A percentile compares a stretch with the other conserved stretches of the same genome.
Evolutionary conservation across 495 filamentous ascomycete species (phyloP).

Genomic region (Penicillium salamii): DNA sequence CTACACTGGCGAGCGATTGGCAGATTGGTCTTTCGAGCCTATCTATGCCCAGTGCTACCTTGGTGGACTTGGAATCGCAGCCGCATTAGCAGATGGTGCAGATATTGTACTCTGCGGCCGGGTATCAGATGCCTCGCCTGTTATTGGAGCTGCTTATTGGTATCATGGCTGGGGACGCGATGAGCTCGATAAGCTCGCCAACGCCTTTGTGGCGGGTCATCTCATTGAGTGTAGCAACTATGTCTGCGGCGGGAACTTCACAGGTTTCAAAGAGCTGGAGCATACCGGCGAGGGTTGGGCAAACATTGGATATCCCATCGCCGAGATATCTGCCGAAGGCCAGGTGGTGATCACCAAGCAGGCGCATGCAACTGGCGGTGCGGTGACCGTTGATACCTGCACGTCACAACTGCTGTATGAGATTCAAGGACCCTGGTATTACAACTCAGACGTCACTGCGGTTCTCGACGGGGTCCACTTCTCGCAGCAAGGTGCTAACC

Average conservation of each 20-base stretch:
- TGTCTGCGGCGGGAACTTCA: conserved; percentile 56
- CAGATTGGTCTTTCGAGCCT: conserved; percentile 51
- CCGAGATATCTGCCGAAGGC: conserved; percentile 52
- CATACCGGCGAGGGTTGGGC: conserved; percentile 32
- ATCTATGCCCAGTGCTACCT: conserved; percentile 55
- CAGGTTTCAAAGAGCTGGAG: conserved; percentile 51
- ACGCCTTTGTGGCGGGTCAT: conserved; percentile 52
- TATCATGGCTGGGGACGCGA: conserved; percentile 44
- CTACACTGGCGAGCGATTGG: conserved; percentile 47
- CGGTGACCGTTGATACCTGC: conserved; percentile 49
- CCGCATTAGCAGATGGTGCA: conserved; percentile 47
- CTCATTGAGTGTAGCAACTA: conserved; percentile 57
- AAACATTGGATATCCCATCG: conserved; percentile 57
- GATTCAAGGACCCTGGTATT: conserved; percentile 57
- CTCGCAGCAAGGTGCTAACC: conserved; percentile 39
- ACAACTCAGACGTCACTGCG: conserved; percentile 57
- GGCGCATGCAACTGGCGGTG: conserved; percentile 29
- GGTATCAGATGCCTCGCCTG: conserved; percentile 53
- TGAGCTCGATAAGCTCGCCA: conserved; percentile 48
- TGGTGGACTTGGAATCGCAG: conserved; percentile 48
- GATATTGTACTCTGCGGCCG: conserved; percentile 59
- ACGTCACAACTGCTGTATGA: conserved; percentile 58
- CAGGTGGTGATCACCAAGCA: conserved; percentile 47
- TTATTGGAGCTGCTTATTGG: conserved; percentile 50
- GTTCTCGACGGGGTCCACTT: conserved; percentile 48